These are phyloP conservation scores for Cadophora gregata DNA, from an alignment of 2,329 filamentous ascomycete genomes.

Conservation along the genomic window DNA sequence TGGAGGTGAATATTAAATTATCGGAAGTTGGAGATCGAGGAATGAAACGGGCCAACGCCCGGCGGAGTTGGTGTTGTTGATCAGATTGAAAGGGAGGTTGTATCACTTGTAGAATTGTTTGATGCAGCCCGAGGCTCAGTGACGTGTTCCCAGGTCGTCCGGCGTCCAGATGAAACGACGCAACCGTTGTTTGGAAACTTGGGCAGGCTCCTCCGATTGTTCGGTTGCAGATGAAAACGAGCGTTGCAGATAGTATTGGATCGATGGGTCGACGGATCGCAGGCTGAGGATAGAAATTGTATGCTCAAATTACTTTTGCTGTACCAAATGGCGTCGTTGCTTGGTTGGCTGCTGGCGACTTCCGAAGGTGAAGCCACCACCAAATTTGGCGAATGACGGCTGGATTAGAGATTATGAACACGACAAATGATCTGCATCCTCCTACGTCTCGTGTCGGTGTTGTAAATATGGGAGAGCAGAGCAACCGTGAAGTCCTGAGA, in stretches of 20 bases:
- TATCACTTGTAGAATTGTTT: slow-evolving; percentile 16
- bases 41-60: slow-evolving; percentile 26
- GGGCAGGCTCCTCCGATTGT: slow-evolving; percentile 20
- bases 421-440: slow-evolving; percentile 1
- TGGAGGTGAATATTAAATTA: slow-evolving; percentile 35
- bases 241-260: background rate
- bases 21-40: slow-evolving; percentile 15
- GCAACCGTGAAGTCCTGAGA: slow-evolving; percentile 20
- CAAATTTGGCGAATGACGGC: background rate
- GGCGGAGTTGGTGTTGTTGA: slow-evolving; percentile 12
- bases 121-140: slow-evolving; percentile 23
- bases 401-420: slow-evolving; percentile 4
- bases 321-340: background rate
- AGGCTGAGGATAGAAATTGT: slow-evolving; percentile 7
- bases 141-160: slow-evolving; percentile 26
- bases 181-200: slow-evolving; percentile 26
- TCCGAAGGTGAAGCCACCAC: slow-evolving; percentile 11
- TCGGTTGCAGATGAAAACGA: slow-evolving; percentile 30
- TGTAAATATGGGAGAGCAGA: slow-evolving; percentile 8
- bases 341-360: background rate
- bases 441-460: background rate
- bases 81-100: slow-evolving; percentile 24
- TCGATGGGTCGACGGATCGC: background rate
- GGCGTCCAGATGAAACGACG: slow-evolving; percentile 30
- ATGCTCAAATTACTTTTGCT: slow-evolving; percentile 1